Evolutionary conservation across 2,329 filamentous ascomycete species (phyloP).

Genomic region (Cytospora chrysosperma): DNA sequence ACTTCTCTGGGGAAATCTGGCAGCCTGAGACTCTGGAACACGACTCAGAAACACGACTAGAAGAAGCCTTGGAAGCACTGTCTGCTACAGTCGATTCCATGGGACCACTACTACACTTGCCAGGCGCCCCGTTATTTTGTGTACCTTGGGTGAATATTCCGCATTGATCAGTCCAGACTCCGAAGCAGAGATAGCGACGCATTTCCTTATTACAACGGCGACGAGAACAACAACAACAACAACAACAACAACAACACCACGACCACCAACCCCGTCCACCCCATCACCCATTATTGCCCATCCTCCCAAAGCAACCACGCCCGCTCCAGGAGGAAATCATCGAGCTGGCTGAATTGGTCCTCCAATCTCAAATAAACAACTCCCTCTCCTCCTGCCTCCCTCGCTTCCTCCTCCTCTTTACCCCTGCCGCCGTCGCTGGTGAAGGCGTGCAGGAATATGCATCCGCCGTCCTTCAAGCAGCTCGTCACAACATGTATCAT

Average conservation of each 20-base stretch:
- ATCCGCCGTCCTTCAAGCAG: constrained; percentile 24
- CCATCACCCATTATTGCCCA: constrained; percentile 2
- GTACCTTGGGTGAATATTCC: not conserved
- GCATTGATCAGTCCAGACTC: too few species aligned
- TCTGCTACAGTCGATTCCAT: too few species aligned
- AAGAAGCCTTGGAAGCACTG: not conserved
- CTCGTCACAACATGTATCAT: constrained; percentile 20
- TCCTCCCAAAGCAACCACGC: not conserved
- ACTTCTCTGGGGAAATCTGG: too few species aligned
- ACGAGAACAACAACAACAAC: constrained; percentile 10
- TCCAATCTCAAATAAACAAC: not conserved
- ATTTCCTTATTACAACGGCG: not conserved
- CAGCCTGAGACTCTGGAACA: not conserved
- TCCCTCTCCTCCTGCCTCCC: not conserved
- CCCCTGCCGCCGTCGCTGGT: constrained; percentile 17
- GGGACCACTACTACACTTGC: not conserved
- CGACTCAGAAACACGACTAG: not conserved
- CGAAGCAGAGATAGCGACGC: constrained; percentile 13
- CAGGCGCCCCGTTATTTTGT: not conserved
- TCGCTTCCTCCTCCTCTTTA: not conserved
- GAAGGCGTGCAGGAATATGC: constrained; percentile 21
- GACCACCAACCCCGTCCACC: constrained; percentile 3
- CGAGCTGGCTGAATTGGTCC: not conserved
- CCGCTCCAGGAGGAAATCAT: not conserved
- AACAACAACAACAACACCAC: constrained; percentile 5